Base-by-base conservation (phyloP, 768 basidiomycete species). In the Daedalea quercina region DNA sequence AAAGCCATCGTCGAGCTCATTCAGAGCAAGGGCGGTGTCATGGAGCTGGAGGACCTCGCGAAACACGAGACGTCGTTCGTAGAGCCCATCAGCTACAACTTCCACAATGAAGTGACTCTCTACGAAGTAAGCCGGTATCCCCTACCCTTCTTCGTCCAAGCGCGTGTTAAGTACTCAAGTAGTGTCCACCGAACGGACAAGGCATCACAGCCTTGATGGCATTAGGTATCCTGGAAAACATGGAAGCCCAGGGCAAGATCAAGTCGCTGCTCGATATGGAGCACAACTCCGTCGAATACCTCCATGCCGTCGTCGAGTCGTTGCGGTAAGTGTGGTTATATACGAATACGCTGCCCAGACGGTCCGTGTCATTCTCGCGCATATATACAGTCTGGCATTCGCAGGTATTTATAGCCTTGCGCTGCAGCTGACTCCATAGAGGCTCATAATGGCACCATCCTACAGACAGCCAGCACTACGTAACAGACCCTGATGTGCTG, bases 171-270 rank as follows among this genome's bases (percentile, higher is more conserved):
- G 6, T 9, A 26, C 19, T 19, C 3, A 3, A 31, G 3, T 26
- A 92, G 91, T 95, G 93, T 61, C 95, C 94, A 8, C 95, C 95
- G 0, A 98, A 96, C 65, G 94, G 95, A 9, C 94, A 97, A 79
- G 95, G 94, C 63, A 80, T 99, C 40, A 95, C 94, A 3, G 91
- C 96, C 0, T 77, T 98, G 8, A 72, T 99, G 26, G 92, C 94
- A 12, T 78, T 98, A 20, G 96, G 96, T 1, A 91, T 99, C 54
- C 73, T 99, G 46, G 95, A 98, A 60, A 81, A 77, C 24, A 77
- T 97, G 15, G 88, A 95, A 69, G 80, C 76, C 54, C 81, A 86
- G 63, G 82, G 84, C 0, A 79, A 82, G 47, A 77, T 81, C 44
- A 76, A 75, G 53, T 78, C 91, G 12, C 69, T 97, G 4, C 66